Evolutionary conservation across 2,329 filamentous ascomycete genomes (phyloP).

Genomic region (Nemania sp.): DNA sequence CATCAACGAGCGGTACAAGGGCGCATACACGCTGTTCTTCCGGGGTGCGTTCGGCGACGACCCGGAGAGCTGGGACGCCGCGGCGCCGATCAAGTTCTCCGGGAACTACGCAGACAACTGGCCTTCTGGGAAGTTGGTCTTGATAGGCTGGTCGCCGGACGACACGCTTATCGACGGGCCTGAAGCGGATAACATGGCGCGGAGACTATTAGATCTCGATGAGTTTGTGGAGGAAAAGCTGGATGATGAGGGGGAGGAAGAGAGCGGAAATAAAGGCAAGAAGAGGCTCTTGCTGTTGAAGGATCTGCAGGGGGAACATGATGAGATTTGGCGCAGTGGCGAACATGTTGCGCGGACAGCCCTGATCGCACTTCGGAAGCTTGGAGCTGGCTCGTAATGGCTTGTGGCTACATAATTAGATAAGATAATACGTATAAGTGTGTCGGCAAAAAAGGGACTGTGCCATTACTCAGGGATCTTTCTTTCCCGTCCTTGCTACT

Average conservation of each 20-base stretch:
- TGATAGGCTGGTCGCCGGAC: constrained; percentile 51
- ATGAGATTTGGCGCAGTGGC: constrained; percentile 66
- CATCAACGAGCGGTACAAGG: constrained; percentile 51
- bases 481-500: too few relatives aligned
- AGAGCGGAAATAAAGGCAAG: constrained; percentile 17
- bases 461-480: too few relatives aligned
- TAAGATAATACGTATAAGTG: not conserved
- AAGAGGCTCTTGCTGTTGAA: constrained; percentile 43
- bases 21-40: constrained; percentile 61
- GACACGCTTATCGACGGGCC: constrained; percentile 57
- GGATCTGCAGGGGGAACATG: constrained; percentile 61
- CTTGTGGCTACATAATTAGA: not conserved
- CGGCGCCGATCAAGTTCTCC: constrained; percentile 55
- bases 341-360: constrained; percentile 56
- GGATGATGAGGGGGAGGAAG: not conserved
- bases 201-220: constrained; percentile 47
- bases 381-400: constrained; percentile 4
- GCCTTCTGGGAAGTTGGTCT: constrained; percentile 35
- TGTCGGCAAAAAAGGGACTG: not conserved
- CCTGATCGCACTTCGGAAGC: constrained; percentile 25
- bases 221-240: constrained; percentile 26
- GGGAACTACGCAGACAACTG: constrained; percentile 48
- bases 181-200: constrained; percentile 62
- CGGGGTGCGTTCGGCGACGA: constrained; percentile 63
- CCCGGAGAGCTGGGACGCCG: constrained; percentile 53